A percentile compares a stretch with the other conserved stretches of the same genome.
These are phyloP conservation scores for Pleurotus giganteus DNA, from an alignment of 768 basidiomycete genomes.

Conservation along the genomic window DNA sequence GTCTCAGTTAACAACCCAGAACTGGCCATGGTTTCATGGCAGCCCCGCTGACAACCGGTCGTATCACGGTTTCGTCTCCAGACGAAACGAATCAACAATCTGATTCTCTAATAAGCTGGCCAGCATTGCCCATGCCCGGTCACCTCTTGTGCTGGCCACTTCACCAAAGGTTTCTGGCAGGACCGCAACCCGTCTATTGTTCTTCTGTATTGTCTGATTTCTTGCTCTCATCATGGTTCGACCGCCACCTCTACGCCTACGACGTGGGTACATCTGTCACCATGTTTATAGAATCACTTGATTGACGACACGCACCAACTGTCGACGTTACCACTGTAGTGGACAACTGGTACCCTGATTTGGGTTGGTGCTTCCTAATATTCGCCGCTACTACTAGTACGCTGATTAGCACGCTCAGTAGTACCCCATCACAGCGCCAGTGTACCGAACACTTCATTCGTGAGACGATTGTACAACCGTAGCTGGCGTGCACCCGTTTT, in stretches of 20 bases:
- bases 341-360: constrained; percentile 3
- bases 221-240: not conserved
- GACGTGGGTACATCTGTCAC: not conserved
- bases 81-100: not conserved
- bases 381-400: not conserved
- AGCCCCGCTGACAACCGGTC: no score
- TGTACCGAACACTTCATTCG: not conserved
- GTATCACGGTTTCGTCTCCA: no score
- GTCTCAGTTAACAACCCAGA: no score
- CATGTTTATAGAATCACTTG: not conserved
- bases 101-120: not conserved
- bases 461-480: not conserved
- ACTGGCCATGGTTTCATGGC: no score
- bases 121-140: not conserved
- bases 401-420: not conserved
- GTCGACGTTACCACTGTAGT: not conserved
- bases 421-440: not conserved
- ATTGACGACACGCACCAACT: not conserved
- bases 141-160: constrained; percentile 2
- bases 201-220: not conserved
- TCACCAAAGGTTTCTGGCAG: constrained; percentile 7
- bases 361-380: not conserved
- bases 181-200: not conserved
- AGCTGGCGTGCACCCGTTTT: constrained; percentile 7
- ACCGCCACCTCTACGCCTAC: constrained; percentile 5